phyloP scores from a whole-genome alignment of 2,329 filamentous ascomycete genomes.

The Colletotrichum aenigma region DNA sequence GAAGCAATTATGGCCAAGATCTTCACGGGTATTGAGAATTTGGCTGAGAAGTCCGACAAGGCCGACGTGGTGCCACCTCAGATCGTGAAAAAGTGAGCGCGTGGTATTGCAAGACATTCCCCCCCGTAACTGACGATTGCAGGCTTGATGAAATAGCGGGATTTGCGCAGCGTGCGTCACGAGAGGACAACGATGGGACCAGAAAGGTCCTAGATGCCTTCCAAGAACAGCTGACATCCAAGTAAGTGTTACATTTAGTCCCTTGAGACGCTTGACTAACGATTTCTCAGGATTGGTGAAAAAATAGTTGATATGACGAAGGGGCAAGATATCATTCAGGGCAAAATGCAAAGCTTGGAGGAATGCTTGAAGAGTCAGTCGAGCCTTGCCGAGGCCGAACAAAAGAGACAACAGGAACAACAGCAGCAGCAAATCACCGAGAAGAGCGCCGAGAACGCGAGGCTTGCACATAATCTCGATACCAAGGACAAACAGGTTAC shows the following conservation, averaged over 20 bases:
- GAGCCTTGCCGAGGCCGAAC: not conserved
- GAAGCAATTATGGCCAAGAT: not conserved
- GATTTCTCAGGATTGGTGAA: not conserved
- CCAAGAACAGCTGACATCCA: not conserved
- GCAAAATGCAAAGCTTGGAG: not conserved
- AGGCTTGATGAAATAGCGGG: not conserved
- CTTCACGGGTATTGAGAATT: not conserved
- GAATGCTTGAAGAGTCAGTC: not conserved
- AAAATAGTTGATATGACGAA: not conserved
- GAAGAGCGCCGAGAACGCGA: not conserved
- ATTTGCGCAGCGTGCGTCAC: not conserved
- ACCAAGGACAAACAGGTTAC: not conserved
- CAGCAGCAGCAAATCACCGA: slow-evolving; percentile 2
- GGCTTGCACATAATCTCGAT: not conserved
- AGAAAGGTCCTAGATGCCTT: not conserved
- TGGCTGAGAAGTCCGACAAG: not conserved
- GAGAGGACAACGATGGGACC: not conserved
- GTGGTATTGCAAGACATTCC: not conserved
- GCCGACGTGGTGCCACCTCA: not conserved
- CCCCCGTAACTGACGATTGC: not conserved
- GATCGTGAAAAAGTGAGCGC: not conserved
- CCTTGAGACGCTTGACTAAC: not conserved
- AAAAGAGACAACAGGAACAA: not conserved
- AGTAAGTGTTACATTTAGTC: not conserved
- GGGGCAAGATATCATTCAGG: not conserved